A percentile compares a stretch with the other conserved stretches of the same genome.
phyloP scores from a whole-genome alignment of 306 rosid genomes.

The Pueraria montana region DNA sequence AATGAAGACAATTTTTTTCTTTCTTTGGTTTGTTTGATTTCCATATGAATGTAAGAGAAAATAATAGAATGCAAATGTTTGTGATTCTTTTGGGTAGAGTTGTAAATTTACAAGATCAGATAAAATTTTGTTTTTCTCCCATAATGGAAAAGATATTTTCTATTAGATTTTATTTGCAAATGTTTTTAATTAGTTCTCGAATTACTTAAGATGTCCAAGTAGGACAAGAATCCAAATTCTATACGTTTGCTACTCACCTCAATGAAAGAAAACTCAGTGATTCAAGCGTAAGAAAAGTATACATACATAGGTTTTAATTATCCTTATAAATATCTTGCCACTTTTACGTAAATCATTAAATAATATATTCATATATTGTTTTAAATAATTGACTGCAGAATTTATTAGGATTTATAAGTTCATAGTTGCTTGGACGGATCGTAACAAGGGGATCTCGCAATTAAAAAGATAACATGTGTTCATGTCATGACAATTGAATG shows the following conservation, averaged over 20 bases:
- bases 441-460: no score
- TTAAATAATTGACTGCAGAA: no score
- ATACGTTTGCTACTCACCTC: neutral
- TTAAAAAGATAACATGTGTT: no score
- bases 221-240: neutral
- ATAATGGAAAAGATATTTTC: neutral
- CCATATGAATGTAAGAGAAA: neutral
- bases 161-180: neutral
- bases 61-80: no score
- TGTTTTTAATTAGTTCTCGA: neutral
- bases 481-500: no score
- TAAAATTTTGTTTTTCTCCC: neutral
- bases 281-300: neutral
- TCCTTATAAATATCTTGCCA: neutral
- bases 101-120: neutral
- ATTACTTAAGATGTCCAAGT: neutral
- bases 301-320: neutral
- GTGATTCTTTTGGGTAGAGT: neutral
- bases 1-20: neutral
- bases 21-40: neutral
- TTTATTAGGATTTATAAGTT: no score
- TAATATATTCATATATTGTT: no score
- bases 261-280: neutral
- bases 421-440: no score
- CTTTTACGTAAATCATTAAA: no score